Evolutionary conservation across 2,329 filamentous ascomycete species (phyloP), one percentile per base, ranked within the genome.

Genomic region (Lachnellula willkommii): DNA sequence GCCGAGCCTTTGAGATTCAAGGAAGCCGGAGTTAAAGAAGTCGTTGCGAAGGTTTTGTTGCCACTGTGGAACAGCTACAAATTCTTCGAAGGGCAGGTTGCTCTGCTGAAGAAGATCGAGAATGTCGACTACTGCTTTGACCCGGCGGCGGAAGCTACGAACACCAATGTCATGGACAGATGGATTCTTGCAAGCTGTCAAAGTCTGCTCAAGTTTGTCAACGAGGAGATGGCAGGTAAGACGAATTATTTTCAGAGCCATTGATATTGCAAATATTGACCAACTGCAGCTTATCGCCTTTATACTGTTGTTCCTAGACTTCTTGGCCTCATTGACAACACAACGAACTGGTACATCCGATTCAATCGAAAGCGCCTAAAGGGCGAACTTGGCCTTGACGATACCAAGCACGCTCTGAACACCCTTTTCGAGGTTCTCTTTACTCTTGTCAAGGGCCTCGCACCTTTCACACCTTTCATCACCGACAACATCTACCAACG

Each of bases 331-430:
- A 95, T 96, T 62, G 93, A 96, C 68, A 91, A 95, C 73, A 91
- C 89, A 4, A 96, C 92, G n/a, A 97, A 97, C 74, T 96, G 92
- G 92, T 96, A 96, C 74, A 96, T 96, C 71, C 83, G 91, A 59
- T 95, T 96, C 77, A 96, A 96, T 77, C 83, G 92, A 53, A 89
- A 89, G 72, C 84, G 92, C 53, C 79, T 96, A 63, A 96, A 96
- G 83, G 92, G 92, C 45, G 91, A 95, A 69, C 85, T 90, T 62
- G 90, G 91, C 17, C 73, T 90, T 24, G 82, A 92, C 14, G 94
- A 97, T 70, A 96, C 94, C 11, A 77, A 87, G 50, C 90, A 95
- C 68, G 94, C 93, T 0, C 79, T 99, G 53, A 96, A 97, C 74
- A 93, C 94, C 2, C 82, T 97, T 7, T 96, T 95, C 66, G 91